Percentiles rank a stretch among this genome's conserved stretches.
These are phyloP conservation scores for Coprinopsis sp. DNA, from an alignment of 768 basidiomycete species.

Conservation along the genomic window DNA sequence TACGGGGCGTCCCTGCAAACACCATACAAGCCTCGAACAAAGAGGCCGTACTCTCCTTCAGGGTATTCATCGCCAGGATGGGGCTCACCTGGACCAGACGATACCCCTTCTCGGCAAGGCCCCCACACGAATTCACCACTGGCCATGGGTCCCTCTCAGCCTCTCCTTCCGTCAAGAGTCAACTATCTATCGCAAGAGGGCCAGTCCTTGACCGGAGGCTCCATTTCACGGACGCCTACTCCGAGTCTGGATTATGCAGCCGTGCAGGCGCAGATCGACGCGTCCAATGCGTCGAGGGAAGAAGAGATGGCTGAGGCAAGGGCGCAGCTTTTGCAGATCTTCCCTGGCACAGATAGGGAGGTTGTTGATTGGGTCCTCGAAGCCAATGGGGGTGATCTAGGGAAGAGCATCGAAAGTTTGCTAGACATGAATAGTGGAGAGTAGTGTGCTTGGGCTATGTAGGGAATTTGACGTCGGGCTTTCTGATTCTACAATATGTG, in stretches of 20 bases:
- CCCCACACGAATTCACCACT: constrained; percentile 47
- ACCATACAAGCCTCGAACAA: constrained; percentile 72
- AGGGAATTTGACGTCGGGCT: no score
- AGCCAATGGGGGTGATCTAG: no score
- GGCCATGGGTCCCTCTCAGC: constrained; percentile 18
- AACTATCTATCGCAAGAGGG: constrained; percentile 30
- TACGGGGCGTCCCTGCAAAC: constrained; percentile 46
- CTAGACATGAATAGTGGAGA: no score
- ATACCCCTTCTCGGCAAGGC: constrained; percentile 46
- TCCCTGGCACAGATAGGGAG: constrained; percentile 78
- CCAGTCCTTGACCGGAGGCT: constrained; percentile 30
- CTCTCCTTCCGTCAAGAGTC: constrained; percentile 42
- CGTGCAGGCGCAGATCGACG: constrained; percentile 71
- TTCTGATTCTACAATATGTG: no score
- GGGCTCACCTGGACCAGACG: constrained; percentile 30
- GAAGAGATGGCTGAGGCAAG: constrained; percentile 66
- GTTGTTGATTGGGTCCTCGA: constrained; percentile 83
- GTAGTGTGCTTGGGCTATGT: no score
- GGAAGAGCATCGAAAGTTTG: no score
- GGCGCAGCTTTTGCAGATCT: constrained; percentile 83
- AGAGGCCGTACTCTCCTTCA: constrained; percentile 45
- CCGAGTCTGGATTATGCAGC: constrained; percentile 65
- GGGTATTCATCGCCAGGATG: constrained; percentile 27
- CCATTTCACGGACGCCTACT: constrained; percentile 66
- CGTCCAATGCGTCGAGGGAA: constrained; percentile 48